Evolutionary conservation across 2,329 filamentous ascomycete genomes (phyloP), one percentile per base, ranked within the genome.

Genomic region (Botrytis byssoidea): DNA sequence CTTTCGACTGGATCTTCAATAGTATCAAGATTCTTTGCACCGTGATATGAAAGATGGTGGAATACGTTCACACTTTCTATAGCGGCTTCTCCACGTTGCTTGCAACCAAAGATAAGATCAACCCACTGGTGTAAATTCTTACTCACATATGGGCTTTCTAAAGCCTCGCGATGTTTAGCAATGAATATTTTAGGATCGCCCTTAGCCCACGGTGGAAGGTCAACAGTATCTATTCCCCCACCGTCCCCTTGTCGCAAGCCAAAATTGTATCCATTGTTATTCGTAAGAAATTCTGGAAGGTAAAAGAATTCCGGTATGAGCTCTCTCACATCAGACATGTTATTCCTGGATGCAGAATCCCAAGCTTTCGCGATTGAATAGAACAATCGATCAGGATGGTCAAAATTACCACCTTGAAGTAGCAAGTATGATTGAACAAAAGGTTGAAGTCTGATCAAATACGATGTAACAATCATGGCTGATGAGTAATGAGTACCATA

Each of bases 401-500:
- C 96, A 80, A 98, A 99, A 57, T 89, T 93, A 8, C 95, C 95
- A n/a, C 96, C 96, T 82, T 99, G 96, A 2, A 99, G 88, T 14
- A 98, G 85, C 32, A 98, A 89, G 80, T 97, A 98, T 0, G 96
- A 97, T 78, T 98, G 94, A 37, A 98, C 95, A 81, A 98, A 99
- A 0, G 96, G 96, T 69, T 97, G 95, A 25, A 99, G 86, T 29
- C 96, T 92, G 79, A 99, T 98, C 59, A 99, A 87, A 79, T 98
- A 99, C 0, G 95, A 98, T 20, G 94, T 94, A 10, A 99, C 96
- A 74, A 97, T 98, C 96, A 98, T 99, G 12, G 96, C 96, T 3
- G 96, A 98, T 1, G 96, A 98, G 82, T 99, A 99, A 81, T 99
- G 97, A 0, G 97, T 99, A 29, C 96, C 96, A 78, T 98, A 99